Evolutionary conservation across 225 moss, liverwort and hornwort genomes (phyloP), one percentile per base, ranked within the genome.

Genomic region (Bryoerythrophyllum caledonicum): DNA sequence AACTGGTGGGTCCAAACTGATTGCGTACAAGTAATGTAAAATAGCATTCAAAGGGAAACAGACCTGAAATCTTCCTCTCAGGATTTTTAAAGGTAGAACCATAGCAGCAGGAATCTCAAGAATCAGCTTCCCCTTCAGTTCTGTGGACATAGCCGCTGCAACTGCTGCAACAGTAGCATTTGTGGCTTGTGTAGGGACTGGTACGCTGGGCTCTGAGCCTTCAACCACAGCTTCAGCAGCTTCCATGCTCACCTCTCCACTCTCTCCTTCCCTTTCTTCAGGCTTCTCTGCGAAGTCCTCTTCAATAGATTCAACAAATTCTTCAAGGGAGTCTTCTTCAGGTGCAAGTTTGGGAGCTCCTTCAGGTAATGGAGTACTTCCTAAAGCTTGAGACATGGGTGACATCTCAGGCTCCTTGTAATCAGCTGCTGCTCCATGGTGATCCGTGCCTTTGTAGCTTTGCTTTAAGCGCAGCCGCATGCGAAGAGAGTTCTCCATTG

Each of bases 11-110:
- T n/a, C n/a, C n/a, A n/a, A n/a, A 16, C 38, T 63, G 55, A 25
- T 40, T n/a, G 21, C 23, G 15, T 65, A 72, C 25, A 35, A 65
- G 19, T 41, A 32, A 43, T n/a, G 21, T 2, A n/a, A 38, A 46
- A 53, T 32, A 73, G 51, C 61, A 67, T 68, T 40, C 12, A 30
- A 69, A 44, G 17, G 37, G 17, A 57, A 32, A 38, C 70, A 34
- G 84, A 95, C 94, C 85, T 95, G 90, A 69, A 95, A 92, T 85
- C 88, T 85, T 82, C 94, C 94, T 85, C 94, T 80, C 59, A 91
- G 68, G 16, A 88, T 74, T 78, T 83, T 89, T 32, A 88, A 67
- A 20, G 92, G 86, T 74, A 88, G 85, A 76, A 95, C 89, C 92
- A 95, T 95, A 24, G 92, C 83, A 71, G 84, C 91, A 64, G 92